Base-by-base conservation (phyloP, 257 asterid genomes). In the Solanum okadae region DNA sequence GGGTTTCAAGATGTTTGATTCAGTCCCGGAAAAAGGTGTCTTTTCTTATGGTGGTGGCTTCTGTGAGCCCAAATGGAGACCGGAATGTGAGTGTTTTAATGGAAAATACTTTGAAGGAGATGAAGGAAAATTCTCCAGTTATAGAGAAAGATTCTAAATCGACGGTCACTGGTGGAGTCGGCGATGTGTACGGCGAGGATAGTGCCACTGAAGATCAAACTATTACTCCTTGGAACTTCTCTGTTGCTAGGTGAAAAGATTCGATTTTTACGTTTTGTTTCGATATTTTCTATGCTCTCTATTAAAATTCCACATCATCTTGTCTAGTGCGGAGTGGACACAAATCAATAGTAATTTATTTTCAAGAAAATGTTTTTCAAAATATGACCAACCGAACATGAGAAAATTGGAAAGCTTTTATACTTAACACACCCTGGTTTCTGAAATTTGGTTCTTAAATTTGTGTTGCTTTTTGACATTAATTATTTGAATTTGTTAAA, bases 101-200 rank as follows among this genome's bases (percentile, higher is more conserved):
- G 94, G 94, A 95, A 59, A 92, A 81, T 85, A 89, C 92, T 79
- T 83, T 91, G 90, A 93, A 92, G 90, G 95, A 92, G 92, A 91
- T 89, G 92, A 89, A 78, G 79, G 90, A 87, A 61, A 31, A 89
- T 23, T 79, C 91, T 18, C 86, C 90, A 29, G 82, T 63, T 87
- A 40, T 46, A 4, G 91, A 88, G 15, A 84, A 87, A 89, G 94
- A 88, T 52, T 38, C 89, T 16, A 78, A 88, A 78, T 83, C 96
- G 75, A 40, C 92, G 82, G 94, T 92, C 56, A 94, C 94, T 73
- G 96, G 98, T 37, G 96, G 96, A 42, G 98, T 94, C 56, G 94
- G 92, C 61, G 98, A 94, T 67, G 93, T 94, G 76, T 94, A 94
- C 90, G 98, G 98, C 5, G 98, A 94, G 93, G 98, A 94, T 93